These are phyloP conservation scores for Paramecium sonneborni DNA, from an alignment of 73 alveolate genomes.

Conservation along the genomic window DNA sequence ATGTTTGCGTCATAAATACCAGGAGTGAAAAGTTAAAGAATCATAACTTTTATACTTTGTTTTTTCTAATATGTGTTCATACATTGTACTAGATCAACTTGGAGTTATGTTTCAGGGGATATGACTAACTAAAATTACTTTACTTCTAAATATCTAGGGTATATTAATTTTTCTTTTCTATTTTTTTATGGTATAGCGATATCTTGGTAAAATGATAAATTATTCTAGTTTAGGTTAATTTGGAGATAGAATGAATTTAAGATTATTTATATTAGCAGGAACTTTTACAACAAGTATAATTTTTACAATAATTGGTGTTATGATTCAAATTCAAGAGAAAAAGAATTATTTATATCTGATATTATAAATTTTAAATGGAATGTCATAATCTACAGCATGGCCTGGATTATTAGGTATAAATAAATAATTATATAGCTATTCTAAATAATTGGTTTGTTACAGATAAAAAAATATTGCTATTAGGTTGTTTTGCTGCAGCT, in stretches of 20 bases:
- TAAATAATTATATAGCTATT: neutral
- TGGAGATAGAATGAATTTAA: constrained; percentile 35
- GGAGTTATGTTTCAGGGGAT: constrained; percentile 45
- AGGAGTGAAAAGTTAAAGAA: neutral
- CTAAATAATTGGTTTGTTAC: constrained; percentile 27
- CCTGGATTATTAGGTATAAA: neutral
- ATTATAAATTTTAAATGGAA: neutral
- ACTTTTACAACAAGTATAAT: neutral
- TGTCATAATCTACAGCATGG: constrained; percentile 29
- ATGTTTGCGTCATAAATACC: constrained; percentile 2
- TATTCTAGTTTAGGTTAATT: neutral
- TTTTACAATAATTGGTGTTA: neutral
- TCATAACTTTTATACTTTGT: neutral
- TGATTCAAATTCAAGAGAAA: neutral
- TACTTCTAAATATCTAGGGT: neutral
- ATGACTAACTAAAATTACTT: neutral
- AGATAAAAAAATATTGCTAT: neutral
- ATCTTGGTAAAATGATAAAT: neutral
- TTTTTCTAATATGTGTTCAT: constrained; percentile 3
- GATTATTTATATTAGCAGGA: constrained; percentile 28
- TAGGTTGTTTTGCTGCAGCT: constrained; percentile 34
- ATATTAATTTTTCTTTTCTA: constrained; percentile 16
- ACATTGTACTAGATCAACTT: constrained; percentile 32
- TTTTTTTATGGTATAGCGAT: constrained; percentile 25
- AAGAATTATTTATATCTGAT: neutral